Evolutionary conservation across 441 rosid genomes (phyloP), one percentile per base, ranked within the genome.

Genomic region (Erodium chrysanthum): DNA sequence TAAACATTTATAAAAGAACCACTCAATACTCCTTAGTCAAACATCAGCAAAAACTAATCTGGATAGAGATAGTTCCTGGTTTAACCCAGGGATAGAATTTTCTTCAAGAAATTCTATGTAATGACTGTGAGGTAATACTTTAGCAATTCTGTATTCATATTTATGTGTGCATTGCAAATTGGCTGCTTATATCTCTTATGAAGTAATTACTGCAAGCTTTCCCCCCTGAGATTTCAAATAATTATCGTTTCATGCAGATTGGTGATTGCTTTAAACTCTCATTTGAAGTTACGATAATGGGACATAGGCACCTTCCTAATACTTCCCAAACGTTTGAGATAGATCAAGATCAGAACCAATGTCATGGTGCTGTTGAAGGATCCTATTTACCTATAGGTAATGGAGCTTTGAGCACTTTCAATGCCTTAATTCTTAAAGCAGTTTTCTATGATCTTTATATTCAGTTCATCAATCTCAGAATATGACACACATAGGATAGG

Each of bases 271-370:
- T 44, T 15, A 12, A 33, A 14, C 46, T 27, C 60, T 15, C 17
- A 62, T 52, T 66, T 42, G 64, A 25, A 60, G 64, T 60, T 23
- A 10, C 8, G 25, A 60, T 60, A 46, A 46, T 46, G 64, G 64
- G 64, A 60, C 64, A 60, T 60, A 70, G 71, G 68, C 69, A 18
- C 44, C 54, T 48, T 20, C 60, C 71, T 66, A 70, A 71, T 42
- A 20, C 56, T 59, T 40, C 67, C 5, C 76, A 75, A 61, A 65
- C 20, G 40, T 70, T 73, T 8, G 71, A 72, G 67, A 65, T 42
- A 23, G 76, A 69, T 23, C 75, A 68, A 31, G 44, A 66, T 58
- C 71, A 65, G 66, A 59, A 68, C 58, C 73, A 29, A 11, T 69
- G 66, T 14, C 64, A 63, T 44, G 29, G 50, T n/a, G 46, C 70